Base-by-base conservation (phyloP, 2,329 filamentous ascomycete species). In the Exophiala bonariae region DNA sequence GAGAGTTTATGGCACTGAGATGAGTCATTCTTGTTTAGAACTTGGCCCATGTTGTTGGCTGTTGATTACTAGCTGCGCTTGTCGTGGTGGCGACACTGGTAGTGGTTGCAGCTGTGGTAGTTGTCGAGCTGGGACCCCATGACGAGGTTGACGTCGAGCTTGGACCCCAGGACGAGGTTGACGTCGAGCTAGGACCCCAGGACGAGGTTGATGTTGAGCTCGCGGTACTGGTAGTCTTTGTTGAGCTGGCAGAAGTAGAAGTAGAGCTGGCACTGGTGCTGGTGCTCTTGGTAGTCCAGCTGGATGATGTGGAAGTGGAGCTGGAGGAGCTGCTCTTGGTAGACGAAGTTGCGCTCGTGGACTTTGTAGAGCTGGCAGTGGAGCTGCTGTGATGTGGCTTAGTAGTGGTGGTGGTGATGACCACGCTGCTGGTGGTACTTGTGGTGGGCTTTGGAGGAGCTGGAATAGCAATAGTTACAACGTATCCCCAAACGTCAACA, bases 401-500 rank as follows among this genome's bases (percentile, higher is more conserved):
- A 17, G 37, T 38, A 66, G 42, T 18, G 58, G 56, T 14, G 62
- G 48, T 8, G 58, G 58, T 38, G 40, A 43, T 54, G 18, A 40
- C 42, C 13, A 20, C 43, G 36, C 22, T 45, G 28, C 14, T 45
- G 43, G 31, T 46, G 37, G n/a, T 35, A 23, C 22, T 35, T 3
- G 37, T 38, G 2, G 47, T 54, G 18, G 51, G 39, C 16, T 40
- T 18, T 19, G 44, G 41, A 3, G 44, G 46, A 9, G 41, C 16
- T 9, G 59, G 60, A 39, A 63, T 44, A 13, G 60, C 56, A 20
- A 62, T 57, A 11, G 59, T 61, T 4, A 41, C 59, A 2, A 59
- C 57, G 20, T 44, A 30, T 7, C 58, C 56, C n/a, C 54, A 41
- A 17, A 59, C 54, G 41, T 62, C 56, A 28, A 57, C 58, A 41